Base-by-base conservation (phyloP, 768 basidiomycete genomes). In the Boletus edulis region DNA sequence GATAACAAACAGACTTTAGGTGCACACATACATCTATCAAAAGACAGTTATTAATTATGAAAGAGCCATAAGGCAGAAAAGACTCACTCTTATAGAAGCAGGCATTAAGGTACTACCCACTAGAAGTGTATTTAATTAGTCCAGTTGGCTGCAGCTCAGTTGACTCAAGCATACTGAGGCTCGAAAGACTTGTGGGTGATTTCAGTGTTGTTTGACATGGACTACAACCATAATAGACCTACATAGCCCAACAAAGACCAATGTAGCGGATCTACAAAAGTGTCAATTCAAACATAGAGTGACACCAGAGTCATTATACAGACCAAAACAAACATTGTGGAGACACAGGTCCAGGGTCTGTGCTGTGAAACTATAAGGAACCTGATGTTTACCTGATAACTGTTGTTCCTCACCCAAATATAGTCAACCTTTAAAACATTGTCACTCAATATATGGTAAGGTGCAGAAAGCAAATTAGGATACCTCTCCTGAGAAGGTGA, bases 321-420 rank as follows among this genome's bases (percentile, higher is more conserved):
- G 3, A 51, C 50, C n/a, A 62, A 9, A 43, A 62, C 7, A 22
- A 58, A 62, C 0, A 58, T n/a, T 1, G 15, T 31, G 4, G 61
- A 62, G n/a, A 62, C 52, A 46, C 55, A 46, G 15, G 49, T 51
- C 61, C 61, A 62, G 2, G 35, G 31, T 41, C 7, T 46, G 2
- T 27, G 10, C 60, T 62, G 27, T 32, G 10, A 2, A 0, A 13
- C 13, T 15, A 10, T 57, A 15, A 58, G 17, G 3, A 2, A 27
- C 15, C 11, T 10, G 0, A 8, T 15, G 3, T 4, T 17, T 14
- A 24, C n/a, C 27, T 13, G 3, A 20, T 32, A 18, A 22, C 13
- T n/a, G 9, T 7, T 38, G 15, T 37, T 27, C 32, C 51, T 11
- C n/a, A 62, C 62, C 61, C 62, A 62, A 41, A 63, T 32, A 34